Conservation (phyloP, 352 stramenopile genomes). For the Globisporangium spiculum region DNA sequence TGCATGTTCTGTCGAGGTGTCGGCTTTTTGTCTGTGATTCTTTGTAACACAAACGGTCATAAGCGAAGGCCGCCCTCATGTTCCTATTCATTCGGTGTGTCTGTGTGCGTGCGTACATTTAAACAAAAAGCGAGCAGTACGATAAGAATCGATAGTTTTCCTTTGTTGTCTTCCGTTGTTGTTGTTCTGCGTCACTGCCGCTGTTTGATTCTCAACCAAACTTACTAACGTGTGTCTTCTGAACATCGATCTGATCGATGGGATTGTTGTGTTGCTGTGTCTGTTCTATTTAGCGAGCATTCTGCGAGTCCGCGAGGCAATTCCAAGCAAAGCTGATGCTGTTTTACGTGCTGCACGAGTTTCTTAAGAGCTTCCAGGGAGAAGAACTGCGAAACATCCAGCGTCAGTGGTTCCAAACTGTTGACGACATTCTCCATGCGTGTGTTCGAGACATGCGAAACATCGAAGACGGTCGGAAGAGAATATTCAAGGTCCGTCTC, state of each 20-base stretch:
- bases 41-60: slow-evolving; percentile 8
- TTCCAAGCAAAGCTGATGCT: slow-evolving; percentile 85
- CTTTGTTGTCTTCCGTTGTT: slow-evolving; percentile 17
- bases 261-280: slow-evolving; percentile 8
- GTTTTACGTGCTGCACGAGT: slow-evolving; percentile 87
- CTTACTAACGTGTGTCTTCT: background rate
- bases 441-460: slow-evolving; percentile 69
- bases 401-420: slow-evolving; percentile 76
- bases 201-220: background rate
- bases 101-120: slow-evolving; percentile 1
- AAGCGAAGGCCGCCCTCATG: background rate
- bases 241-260: slow-evolving; percentile 5
- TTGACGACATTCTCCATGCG: slow-evolving; percentile 73
- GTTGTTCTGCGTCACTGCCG: slow-evolving; percentile 7
- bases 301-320: slow-evolving; percentile 51
- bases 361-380: slow-evolving; percentile 77
- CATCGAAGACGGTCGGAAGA: slow-evolving; percentile 63
- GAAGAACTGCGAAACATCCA: slow-evolving; percentile 55
- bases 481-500: slow-evolving; percentile 63
- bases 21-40: slow-evolving; percentile 8
- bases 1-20: slow-evolving; percentile 15
- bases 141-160: slow-evolving; percentile 22
- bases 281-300: slow-evolving; percentile 41
- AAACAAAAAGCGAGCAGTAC: slow-evolving; percentile 10
- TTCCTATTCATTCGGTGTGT: background rate